Evolutionary conservation across 163 green algal genomes (phyloP).

Genomic region (Chlamydomonas reinhardtii): DNA sequence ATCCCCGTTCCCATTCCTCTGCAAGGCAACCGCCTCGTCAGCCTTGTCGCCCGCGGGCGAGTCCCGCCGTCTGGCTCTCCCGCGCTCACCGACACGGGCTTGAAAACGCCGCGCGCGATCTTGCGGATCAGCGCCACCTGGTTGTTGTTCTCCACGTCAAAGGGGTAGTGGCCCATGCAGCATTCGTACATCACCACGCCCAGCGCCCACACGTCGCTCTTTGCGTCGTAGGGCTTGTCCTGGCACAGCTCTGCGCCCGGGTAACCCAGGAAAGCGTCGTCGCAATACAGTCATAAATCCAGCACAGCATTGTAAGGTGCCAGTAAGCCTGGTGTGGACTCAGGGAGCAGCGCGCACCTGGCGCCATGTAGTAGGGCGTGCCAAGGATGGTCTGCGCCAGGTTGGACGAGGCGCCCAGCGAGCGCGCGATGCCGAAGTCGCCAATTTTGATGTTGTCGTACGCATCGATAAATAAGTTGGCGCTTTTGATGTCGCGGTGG

Average conservation of each 20-base stretch:
- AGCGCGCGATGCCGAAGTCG: slow-evolving; percentile 75
- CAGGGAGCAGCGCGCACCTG: slow-evolving; percentile 22
- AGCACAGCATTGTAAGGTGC: too few relatives aligned
- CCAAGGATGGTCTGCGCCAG: slow-evolving; percentile 73
- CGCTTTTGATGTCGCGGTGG: slow-evolving; percentile 78
- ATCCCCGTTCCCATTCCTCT: too few relatives aligned
- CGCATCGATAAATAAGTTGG: slow-evolving; percentile 77
- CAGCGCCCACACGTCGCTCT: slow-evolving; percentile 76
- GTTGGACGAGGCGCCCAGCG: slow-evolving; percentile 58
- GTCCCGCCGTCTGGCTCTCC: too few relatives aligned
- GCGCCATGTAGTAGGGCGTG: slow-evolving; percentile 80
- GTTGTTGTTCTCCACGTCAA: slow-evolving; percentile 72
- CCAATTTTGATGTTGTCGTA: slow-evolving; percentile 79
- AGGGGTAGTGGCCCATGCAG: slow-evolving; percentile 71
- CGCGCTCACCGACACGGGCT: slow-evolving; percentile 41
- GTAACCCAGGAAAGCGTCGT: too few relatives aligned
- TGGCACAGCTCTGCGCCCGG: slow-evolving; percentile 74
- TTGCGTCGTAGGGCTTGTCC: slow-evolving; percentile 85
- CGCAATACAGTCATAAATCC: too few relatives aligned
- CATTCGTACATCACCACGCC: slow-evolving; percentile 78
- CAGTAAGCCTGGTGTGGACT: too few relatives aligned
- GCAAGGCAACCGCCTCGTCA: too few relatives aligned
- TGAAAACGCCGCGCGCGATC: slow-evolving; percentile 70
- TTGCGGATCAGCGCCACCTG: slow-evolving; percentile 80
- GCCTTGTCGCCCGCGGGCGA: too few relatives aligned